Evolutionary conservation across 2,329 filamentous ascomycete genomes (phyloP).

Genomic region (Lomentospora prolificans): DNA sequence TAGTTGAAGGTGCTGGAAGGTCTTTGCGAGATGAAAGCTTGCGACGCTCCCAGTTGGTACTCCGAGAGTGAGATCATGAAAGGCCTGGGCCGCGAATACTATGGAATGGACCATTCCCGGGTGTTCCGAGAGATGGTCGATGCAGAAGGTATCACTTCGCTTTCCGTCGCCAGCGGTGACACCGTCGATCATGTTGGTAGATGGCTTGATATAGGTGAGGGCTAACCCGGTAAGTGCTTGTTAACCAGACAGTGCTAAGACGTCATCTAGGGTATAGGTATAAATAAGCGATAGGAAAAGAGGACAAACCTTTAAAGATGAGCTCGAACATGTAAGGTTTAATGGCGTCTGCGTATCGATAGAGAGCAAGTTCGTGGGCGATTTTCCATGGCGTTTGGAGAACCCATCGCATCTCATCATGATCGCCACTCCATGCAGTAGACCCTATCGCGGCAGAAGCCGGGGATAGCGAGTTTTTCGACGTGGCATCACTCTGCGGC

Average conservation of each 20-base stretch:
- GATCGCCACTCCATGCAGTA: not conserved
- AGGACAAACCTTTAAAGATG: conserved; percentile 7
- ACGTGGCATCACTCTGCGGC: not conserved
- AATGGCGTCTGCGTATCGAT: not conserved
- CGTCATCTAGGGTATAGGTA: no score
- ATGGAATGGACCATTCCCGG: conserved; percentile 17
- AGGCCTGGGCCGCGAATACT: conserved; percentile 16
- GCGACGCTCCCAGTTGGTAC: conserved; percentile 9
- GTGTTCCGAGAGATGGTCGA: conserved; percentile 12
- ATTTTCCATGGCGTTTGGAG: conserved; percentile 9
- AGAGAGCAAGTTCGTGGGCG: conserved; percentile 11
- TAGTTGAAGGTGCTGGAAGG: conserved; percentile 14
- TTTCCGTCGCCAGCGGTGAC: conserved; percentile 9
- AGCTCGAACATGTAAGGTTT: conserved; percentile 7
- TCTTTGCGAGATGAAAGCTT: conserved; percentile 13
- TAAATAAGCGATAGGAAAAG: no score
- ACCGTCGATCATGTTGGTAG: conserved; percentile 12
- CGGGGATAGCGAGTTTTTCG: not conserved
- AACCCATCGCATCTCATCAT: not conserved
- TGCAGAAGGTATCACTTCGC: conserved; percentile 13
- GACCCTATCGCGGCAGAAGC: not conserved
- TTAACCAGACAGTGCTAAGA: no score
- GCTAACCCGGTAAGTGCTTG: conserved; percentile 8
- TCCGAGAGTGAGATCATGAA: conserved; percentile 12
- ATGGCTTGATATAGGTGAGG: conserved; percentile 14